Percentiles rank a stretch among this genome's conserved stretches.
phyloP scores from a whole-genome alignment of 306 rosid species.

The apple (Malus domestica) region DNA sequence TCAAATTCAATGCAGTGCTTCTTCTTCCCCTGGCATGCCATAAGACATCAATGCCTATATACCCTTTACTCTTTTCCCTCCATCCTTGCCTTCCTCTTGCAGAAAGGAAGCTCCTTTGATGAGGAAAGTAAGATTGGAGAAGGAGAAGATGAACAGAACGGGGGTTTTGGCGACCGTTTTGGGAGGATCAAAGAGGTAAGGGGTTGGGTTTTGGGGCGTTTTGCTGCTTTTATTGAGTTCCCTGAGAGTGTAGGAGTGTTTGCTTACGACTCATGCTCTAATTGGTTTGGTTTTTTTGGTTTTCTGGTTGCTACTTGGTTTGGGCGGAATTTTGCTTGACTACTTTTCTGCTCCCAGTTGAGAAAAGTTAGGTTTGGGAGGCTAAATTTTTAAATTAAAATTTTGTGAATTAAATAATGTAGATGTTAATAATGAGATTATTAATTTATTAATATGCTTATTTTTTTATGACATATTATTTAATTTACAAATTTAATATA shows the following conservation, averaged over 20 bases:
- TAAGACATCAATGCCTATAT: constrained; percentile 28
- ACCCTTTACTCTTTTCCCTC: constrained; percentile 3
- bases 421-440: no score
- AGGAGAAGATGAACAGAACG: neutral
- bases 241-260: no score
- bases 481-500: no score
- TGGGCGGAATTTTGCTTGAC: neutral
- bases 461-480: no score
- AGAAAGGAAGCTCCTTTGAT: neutral
- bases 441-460: no score
- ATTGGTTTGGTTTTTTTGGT: neutral
- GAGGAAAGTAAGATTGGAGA: neutral
- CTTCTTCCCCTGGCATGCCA: constrained; percentile 63
- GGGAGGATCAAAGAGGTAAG: neutral
- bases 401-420: no score
- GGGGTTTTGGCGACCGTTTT: constrained; percentile 12
- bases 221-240: neutral
- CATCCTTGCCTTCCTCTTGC: neutral
- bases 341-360: neutral
- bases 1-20: constrained; percentile 14
- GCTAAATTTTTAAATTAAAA: no score
- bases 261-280: neutral
- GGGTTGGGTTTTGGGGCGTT: neutral
- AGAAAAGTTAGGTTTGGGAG: neutral
- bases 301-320: neutral